Evolutionary conservation across 805 yeast genomes (phyloP), one percentile per base, ranked within the genome.

Genomic region (Pichia pseudocactophila): DNA sequence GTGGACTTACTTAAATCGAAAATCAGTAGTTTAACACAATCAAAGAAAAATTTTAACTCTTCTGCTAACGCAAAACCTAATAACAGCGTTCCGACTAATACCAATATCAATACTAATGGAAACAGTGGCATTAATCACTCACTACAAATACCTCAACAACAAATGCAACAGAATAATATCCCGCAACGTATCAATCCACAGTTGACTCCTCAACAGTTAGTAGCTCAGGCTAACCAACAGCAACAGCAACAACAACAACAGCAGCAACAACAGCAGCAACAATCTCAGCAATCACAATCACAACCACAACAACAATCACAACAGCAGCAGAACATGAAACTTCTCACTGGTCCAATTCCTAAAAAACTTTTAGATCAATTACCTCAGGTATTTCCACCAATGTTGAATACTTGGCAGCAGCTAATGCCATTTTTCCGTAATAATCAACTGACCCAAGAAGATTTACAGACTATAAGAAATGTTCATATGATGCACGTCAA

Each of bases 361-460:
- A 74, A 73, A 13, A 74, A 76, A 2, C 59, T 86, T 20, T 62
- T 86, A 17, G 68, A 72, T 41, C 75, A 75, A 52, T 73, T 86
- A 37, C 94, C 95, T 9, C 80, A 74, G 37, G 48, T 54, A 8
- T 66, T 86, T 28, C 96, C 96, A 0, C 80, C 80, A 12, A 81
- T 78, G 39, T 80, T 80, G 25, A 80, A 74, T 50, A 84, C 94
- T 7, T 88, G 96, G 96, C 74, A 77, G 18, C 84, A 79, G 56
- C 76, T 86, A 25, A 76, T 79, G 59, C 81, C 79, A 34, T 71
- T 79, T 50, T 73, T 76, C 49, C 71, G 74, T 48, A 54, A 49
- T 30, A 77, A 76, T 45, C 66, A 75, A 45, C 62, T 84, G 32
- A 76, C 83, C 1, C 71, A 74, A 7, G 71, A 76, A 28, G 74